Conservation (phyloP, 306 rosid genomes). For the Geum urbanum region DNA sequence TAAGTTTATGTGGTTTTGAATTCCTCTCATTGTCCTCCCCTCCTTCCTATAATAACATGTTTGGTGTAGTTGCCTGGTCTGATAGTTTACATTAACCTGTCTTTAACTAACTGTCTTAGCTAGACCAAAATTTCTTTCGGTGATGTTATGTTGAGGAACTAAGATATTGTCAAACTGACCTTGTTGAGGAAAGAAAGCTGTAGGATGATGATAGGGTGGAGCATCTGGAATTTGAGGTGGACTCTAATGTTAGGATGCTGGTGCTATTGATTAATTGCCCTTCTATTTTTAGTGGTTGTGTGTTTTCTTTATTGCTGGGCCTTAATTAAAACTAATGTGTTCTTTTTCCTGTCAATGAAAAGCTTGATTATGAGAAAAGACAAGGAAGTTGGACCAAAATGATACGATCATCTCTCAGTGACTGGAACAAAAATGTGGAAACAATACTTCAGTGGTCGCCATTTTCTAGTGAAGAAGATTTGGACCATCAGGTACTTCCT, state of each 20-base stretch:
- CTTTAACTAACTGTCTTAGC: background rate
- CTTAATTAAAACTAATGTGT: background rate
- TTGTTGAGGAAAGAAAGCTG: background rate
- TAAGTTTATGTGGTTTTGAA: background rate
- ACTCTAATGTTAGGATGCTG: background rate
- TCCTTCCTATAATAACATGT: background rate
- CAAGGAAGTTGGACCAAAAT: conserved; percentile 60
- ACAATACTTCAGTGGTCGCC: conserved; percentile 90
- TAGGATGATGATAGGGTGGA: background rate
- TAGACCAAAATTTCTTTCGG: background rate
- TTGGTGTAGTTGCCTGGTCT: background rate
- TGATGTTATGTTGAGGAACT: background rate
- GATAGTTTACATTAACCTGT: background rate
- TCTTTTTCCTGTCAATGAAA: conserved; percentile 23
- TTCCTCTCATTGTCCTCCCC: background rate
- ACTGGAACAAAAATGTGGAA: conserved; percentile 71
- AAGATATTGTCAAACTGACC: background rate
- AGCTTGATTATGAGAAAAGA: conserved; percentile 79
- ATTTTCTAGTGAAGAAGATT: conserved; percentile 66
- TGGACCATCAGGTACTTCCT: conserved; percentile 56
- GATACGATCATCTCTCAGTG: conserved; percentile 51
- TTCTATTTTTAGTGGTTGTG: background rate
- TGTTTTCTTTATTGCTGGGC: background rate
- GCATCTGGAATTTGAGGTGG: conserved; percentile 2
- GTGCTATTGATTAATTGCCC: background rate